phyloP scores from a whole-genome alignment of 75 land plant species.

The Cryptomeria japonica region DNA sequence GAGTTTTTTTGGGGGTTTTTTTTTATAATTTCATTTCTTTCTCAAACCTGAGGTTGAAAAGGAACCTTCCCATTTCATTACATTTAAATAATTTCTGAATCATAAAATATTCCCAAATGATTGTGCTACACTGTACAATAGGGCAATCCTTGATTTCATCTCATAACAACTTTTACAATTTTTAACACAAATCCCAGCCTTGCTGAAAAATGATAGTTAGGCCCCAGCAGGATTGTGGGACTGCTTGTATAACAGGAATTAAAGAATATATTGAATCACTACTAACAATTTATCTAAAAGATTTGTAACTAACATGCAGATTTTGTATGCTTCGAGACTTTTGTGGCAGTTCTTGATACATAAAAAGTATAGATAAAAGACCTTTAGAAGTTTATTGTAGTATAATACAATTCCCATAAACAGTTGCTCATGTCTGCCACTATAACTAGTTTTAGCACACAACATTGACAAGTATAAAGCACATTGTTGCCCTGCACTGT shows the following conservation, averaged over 20 bases:
- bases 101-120: background rate
- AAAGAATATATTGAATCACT: background rate
- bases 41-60: background rate
- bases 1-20: too few species aligned
- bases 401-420: constrained; percentile 8
- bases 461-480: background rate
- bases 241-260: background rate
- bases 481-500: background rate
- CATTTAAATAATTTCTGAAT: background rate
- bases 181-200: background rate
- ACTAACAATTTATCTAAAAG: background rate
- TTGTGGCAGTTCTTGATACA: background rate
- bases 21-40: too few species aligned
- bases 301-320: background rate
- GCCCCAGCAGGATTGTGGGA: background rate
- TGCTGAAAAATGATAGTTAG: background rate
- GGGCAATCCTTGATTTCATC: background rate
- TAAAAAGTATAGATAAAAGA: background rate
- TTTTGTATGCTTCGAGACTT: background rate
- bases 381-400: background rate
- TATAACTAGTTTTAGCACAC: background rate
- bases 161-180: background rate
- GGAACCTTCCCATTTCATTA: background rate
- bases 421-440: background rate
- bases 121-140: background rate